Base-by-base conservation (phyloP, 345 rosid species). In the Hypericum androsaemum region DNA sequence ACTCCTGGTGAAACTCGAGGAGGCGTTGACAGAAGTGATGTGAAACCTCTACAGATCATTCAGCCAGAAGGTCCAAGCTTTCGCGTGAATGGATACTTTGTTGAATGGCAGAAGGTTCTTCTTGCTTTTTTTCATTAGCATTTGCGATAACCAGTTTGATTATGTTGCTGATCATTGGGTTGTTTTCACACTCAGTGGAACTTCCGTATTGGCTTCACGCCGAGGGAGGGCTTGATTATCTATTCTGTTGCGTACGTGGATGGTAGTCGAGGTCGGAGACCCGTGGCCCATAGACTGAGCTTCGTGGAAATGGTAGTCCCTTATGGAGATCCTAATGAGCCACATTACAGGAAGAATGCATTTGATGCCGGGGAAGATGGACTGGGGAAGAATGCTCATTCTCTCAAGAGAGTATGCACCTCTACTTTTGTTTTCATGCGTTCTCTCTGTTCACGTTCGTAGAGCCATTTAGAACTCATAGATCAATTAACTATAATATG, bases 331-430 rank as follows among this genome's bases (percentile, higher is more conserved):
- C 95, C 95, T 32, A 84, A 85, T 63, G 97, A 82, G 41, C 97
- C 97, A 42, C 97, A 88, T 64, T 88, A 85, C 70, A 66, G 89
- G 59, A 88, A 88, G 56, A 88, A 85, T 71, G 97, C 97, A n/a
- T 88, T 88, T 52, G 95, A 88, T 79, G 97, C 97, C 0, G 97
- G 95, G 61, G 95, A 88, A 72, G 97, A 88, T 64, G 97, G 97
- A 51, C 88, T 88, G 42, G 95, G 95, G 39, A 88, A 88, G 75
- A 88, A 85, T 45, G 95, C 97, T 8, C 97, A 84, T 70, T 82
- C 97, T 13, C 92, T 88, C 62, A 88, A 88, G 71, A 85, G 78
- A 84, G 97, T 88, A 46, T 47, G 68, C 32, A 22, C 32, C 32
- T 22, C 32, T 22, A 22, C 32, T 22, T 22, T 22, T 4, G 4